Conservation (phyloP, 78 protist species). For the Capsaspora owczarzaki region DNA sequence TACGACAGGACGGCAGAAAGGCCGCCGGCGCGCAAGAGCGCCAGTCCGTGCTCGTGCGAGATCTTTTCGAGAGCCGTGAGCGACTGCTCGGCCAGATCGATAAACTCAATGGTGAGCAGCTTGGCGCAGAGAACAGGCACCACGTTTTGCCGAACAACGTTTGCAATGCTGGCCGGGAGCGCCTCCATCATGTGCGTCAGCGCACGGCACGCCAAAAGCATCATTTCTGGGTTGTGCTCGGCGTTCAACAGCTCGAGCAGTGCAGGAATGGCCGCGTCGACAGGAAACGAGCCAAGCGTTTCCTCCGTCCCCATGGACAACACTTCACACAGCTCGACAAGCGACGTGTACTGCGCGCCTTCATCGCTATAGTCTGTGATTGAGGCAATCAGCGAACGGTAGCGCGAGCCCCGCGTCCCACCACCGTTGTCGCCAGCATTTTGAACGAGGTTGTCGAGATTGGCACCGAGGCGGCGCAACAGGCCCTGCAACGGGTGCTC, state of each 20-base stretch:
- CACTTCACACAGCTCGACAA: conserved; percentile 57
- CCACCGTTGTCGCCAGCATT: neutral
- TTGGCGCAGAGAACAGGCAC: conserved; percentile 49
- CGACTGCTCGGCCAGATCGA: conserved; percentile 87
- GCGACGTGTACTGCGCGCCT: no score
- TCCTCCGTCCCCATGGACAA: conserved; percentile 77
- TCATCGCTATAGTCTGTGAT: neutral
- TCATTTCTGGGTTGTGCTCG: conserved; percentile 66
- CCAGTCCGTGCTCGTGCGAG: conserved; percentile 34
- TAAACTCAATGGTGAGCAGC: conserved; percentile 69
- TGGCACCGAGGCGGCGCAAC: neutral
- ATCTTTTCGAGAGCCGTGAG: conserved; percentile 71
- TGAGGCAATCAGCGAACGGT: neutral
- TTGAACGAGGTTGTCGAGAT: neutral
- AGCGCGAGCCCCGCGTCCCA: neutral
- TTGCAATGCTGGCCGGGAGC: conserved; percentile 36
- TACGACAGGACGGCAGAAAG: conserved; percentile 65
- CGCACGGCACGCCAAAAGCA: conserved; percentile 61
- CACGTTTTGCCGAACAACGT: conserved; percentile 44
- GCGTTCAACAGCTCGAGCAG: conserved; percentile 28
- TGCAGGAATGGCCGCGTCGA: conserved; percentile 42
- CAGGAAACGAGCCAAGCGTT: conserved; percentile 35
- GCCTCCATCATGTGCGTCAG: conserved; percentile 70
- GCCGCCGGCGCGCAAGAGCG: conserved; percentile 56
- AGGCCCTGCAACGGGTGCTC: neutral